Evolutionary conservation across 257 asterid species (phyloP), one percentile per base, ranked within the genome.

Genomic region (Verbena officinalis): DNA sequence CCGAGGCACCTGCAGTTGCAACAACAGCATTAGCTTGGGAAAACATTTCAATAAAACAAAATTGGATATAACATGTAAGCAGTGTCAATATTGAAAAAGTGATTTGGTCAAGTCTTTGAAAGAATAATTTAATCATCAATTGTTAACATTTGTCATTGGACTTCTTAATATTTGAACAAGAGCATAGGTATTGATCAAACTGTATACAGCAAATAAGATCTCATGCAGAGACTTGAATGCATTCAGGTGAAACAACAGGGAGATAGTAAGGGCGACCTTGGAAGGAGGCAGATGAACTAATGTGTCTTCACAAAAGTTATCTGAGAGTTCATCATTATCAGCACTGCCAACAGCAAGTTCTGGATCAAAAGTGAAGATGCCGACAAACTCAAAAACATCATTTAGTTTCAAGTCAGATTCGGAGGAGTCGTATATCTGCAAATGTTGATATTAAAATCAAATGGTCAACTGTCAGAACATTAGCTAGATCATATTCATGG

Each of bases 321-420:
- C 77, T 27, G 63, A 48, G 7, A 76, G 53, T 59, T 79, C 90
- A 67, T 74, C 78, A 53, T 70, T 66, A 38, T 71, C 87, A 75
- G 73, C 80, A 58, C 63, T 70, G 48, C 66, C 86, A 9, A 33
- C 44, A 21, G 78, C 36, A 55, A 80, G 74, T 24, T 86, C 97
- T 6, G 83, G 58, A 63, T 90, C 97, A 52, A 68, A 86, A 61
- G 89, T 84, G 76, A 84, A 80, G 83, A 93, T 65, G 40, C 97
- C 96, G 58, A 93, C 80, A 69, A 93, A 93, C 85, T 93, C 97
- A 68, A 86, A 86, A 77, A 93, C 84, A 65, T 86, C 97, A 80
- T 90, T 93, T 52, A 93, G 80, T 85, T 86, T 87, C 80, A 93
- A 43, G 44, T 83, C 90, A 11, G 95, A 81, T 68, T 83, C 95